phyloP scores from a whole-genome alignment of 352 stramenopile genomes.

The Lagenidium giganteum region DNA sequence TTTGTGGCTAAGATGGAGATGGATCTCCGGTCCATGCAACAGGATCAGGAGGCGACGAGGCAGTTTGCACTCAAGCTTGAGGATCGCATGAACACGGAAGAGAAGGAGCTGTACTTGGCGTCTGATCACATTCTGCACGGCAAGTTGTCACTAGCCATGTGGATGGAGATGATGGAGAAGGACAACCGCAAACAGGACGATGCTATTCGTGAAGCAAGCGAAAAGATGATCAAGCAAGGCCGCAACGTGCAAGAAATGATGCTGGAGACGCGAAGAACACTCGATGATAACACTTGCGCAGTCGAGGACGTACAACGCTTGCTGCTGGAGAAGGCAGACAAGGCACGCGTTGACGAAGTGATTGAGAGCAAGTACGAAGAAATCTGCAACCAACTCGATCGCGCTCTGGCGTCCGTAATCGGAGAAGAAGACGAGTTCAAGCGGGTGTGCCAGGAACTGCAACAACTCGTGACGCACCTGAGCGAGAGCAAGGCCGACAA shows the following conservation, averaged over 20 bases:
- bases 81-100: conserved; percentile 75
- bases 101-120: conserved; percentile 76
- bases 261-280: conserved; percentile 68
- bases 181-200: conserved; percentile 70
- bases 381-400: conserved; percentile 90
- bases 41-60: conserved; percentile 74
- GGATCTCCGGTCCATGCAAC: conserved; percentile 38
- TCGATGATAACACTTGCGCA: conserved; percentile 82
- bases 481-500: conserved; percentile 81
- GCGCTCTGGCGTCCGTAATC: conserved; percentile 77
- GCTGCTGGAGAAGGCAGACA: conserved; percentile 74
- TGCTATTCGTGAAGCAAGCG: conserved; percentile 68
- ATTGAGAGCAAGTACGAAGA: conserved; percentile 90
- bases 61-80: conserved; percentile 83
- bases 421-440: conserved; percentile 89
- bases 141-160: conserved; percentile 71
- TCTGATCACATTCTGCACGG: conserved; percentile 79
- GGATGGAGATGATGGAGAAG: conserved; percentile 71
- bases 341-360: conserved; percentile 80
- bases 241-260: conserved; percentile 85
- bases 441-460: conserved; percentile 73
- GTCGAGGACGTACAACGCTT: conserved; percentile 79
- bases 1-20: conserved; percentile 52
- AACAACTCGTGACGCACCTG: conserved; percentile 77
- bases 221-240: conserved; percentile 80